Percentiles rank a stretch among this genome's conserved stretches.
phyloP scores from a whole-genome alignment of 2,329 filamentous ascomycete genomes.

The Stachybotrys elegans region DNA sequence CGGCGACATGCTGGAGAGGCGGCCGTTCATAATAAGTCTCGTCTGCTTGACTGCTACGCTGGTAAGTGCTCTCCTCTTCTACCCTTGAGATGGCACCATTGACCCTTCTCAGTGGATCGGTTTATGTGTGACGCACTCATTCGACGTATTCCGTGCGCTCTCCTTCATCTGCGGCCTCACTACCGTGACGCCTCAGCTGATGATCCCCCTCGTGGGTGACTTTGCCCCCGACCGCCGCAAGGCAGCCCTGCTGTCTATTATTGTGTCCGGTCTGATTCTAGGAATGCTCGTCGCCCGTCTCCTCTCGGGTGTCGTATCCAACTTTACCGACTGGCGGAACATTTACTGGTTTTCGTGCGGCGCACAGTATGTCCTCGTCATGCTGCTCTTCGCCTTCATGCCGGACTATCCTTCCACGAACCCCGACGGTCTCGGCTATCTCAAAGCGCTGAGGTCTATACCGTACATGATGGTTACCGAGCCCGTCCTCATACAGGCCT shows the following conservation, averaged over 20 bases:
- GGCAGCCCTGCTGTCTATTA: conserved; percentile 66
- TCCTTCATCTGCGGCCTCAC: conserved; percentile 72
- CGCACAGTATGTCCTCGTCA: conserved; percentile 62
- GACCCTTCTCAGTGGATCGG: conserved; percentile 52
- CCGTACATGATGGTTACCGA: conserved; percentile 57
- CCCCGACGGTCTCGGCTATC: conserved; percentile 58
- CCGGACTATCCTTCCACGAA: conserved; percentile 77
- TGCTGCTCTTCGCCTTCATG: conserved; percentile 66
- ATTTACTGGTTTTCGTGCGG: conserved; percentile 76
- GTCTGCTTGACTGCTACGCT: conserved; percentile 64
- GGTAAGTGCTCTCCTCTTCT: conserved; percentile 35
- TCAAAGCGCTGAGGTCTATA: conserved; percentile 60
- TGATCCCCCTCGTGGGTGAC: conserved; percentile 77
- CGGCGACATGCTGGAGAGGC: conserved; percentile 63
- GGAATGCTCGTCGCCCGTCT: conserved; percentile 73
- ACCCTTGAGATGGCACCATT: not conserved
- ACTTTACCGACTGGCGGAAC: conserved; percentile 69
- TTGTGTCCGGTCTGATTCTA: conserved; percentile 69
- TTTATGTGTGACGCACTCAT: conserved; percentile 62
- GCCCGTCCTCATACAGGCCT: conserved; percentile 65
- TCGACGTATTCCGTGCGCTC: conserved; percentile 60
- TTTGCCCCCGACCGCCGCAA: conserved; percentile 65
- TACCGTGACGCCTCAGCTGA: conserved; percentile 73
- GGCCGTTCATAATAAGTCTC: conserved; percentile 64
- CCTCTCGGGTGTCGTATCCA: conserved; percentile 68